Evolutionary conservation across 106 monocot genomes (phyloP), one percentile per base, ranked within the genome.

Genomic region (Cymbidium sinense): DNA sequence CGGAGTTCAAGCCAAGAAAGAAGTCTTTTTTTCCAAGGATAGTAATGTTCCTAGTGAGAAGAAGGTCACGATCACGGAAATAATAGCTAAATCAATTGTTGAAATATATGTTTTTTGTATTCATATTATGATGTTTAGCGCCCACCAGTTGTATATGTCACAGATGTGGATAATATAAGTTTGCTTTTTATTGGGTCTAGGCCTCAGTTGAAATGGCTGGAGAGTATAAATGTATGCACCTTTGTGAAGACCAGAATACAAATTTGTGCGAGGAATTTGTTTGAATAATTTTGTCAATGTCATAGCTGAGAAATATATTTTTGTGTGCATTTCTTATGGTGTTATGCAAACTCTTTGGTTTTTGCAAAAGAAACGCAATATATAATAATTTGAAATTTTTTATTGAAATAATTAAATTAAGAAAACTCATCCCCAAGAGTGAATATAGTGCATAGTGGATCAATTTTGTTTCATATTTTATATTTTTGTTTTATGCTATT

Each of bases 91-190:
- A 77, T 39, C 36, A 20, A 36, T n/a, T 37, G 3, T 37, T 71
- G 20, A 35, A 34, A 69, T 31, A 17, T 29, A 31, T 31, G 2
- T 62, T 25, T 64, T 33, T 67, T 67, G 67, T 67, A 62, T 62
- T 62, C 27, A 62, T 62, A 62, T 67, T 67, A 67, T 67, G 67
- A 67, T 67, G 67, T 67, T 67, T 62, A 62, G 67, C 37, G 71
- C 20, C n/a, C n/a, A 71, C n/a, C 71, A 20, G 37, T 69, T 71
- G 71, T 71, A 71, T n/a, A 71, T 71, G 71, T 71, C 67, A 58
- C 3, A 58, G 23, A 58, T 7, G 23, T n/a, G 23, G 23, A 23
- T 58, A 20, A 58, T n/a, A 31, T 15, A 67, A 30, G 15, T 13
- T 67, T 33, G 2, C n/a, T 12, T 67, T 67, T 33, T 67, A 2